Evolutionary conservation across 805 yeast species (phyloP), one percentile per base, ranked within the genome.

Genomic region (Pichia nakasei): DNA sequence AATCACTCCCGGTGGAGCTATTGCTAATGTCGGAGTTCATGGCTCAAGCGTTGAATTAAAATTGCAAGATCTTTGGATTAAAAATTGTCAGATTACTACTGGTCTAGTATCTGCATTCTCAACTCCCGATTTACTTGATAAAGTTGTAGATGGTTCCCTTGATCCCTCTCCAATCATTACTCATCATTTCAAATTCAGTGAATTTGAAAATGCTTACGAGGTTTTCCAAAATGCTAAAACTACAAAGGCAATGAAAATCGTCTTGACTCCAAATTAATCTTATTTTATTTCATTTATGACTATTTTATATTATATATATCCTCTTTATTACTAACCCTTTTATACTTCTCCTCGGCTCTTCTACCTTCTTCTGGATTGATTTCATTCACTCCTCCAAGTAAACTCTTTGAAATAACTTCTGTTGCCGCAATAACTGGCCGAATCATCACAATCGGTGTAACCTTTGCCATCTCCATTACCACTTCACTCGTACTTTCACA

Each of bases 391-490:
- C 89, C 70, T 1, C 97, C 97, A 65, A 86, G 73, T 41, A 89
- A 67, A 0, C 95, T 74, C 55, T 80, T 84, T 6, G 91, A 82
- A 7, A 89, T 70, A 0, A 95, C 95, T 58, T 87, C 96, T 0
- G 96, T 84, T 0, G 95, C 87, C 2, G 97, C 97, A 53, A 89
- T 87, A 48, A 87, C 72, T 2, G 97, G 96, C 36, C 96, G 62
- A 2, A 89, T 70, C 15, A 89, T 61, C 18, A 86, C 80, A 15
- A 86, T 76, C 0, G 97, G 97, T 1, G 95, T 78, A 0, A 83
- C 86, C 50, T 75, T 76, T 13, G 85, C 80, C 13, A 87, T 68
- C 1, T 86, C 80, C 18, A 69, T 62, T 0, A 85, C 75, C 0
- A 89, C 85, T 5, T 72, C 81, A 52, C 76, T 81, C 0, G 86